Percentiles rank a stretch among this genome's conserved stretches.
These are phyloP conservation scores for Heritiera fomes DNA, from an alignment of 345 rosid genomes.

Conservation along the genomic window DNA sequence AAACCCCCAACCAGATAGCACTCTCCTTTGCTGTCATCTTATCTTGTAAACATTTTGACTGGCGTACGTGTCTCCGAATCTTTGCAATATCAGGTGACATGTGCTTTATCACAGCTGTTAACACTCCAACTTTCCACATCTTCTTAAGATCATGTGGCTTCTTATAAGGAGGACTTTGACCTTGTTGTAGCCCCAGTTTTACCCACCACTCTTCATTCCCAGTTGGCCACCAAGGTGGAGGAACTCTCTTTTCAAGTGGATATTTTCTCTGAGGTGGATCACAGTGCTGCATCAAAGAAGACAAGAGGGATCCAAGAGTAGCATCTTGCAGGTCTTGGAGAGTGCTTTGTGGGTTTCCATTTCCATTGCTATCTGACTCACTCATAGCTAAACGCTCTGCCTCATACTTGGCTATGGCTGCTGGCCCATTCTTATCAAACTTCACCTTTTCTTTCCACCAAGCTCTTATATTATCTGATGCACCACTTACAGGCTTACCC, in stretches of 20 bases:
- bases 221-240: slow-evolving; percentile 99
- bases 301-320: slow-evolving; percentile 89
- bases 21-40: slow-evolving; percentile 99
- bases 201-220: slow-evolving; percentile 98
- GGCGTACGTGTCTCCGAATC: slow-evolving; percentile 89
- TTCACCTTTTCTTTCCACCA: slow-evolving; percentile 99
- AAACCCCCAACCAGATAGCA: slow-evolving; percentile 93
- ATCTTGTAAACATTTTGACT: slow-evolving; percentile 97
- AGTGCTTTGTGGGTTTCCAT: slow-evolving; percentile 56
- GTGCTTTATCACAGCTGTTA: slow-evolving; percentile 94
- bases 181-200: slow-evolving; percentile 55
- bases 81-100: slow-evolving; percentile 97
- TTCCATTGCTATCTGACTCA: slow-evolving; percentile 58
- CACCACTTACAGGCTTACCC: slow-evolving; percentile 92
- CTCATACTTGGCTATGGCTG: slow-evolving; percentile 79
- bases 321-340: slow-evolving; percentile 98
- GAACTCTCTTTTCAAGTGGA: slow-evolving; percentile 82
- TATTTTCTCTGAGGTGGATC: slow-evolving; percentile 97
- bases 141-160: slow-evolving; percentile 98
- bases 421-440: slow-evolving; percentile 97
- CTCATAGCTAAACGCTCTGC: slow-evolving; percentile 71
- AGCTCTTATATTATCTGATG: slow-evolving; percentile 91
- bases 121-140: slow-evolving; percentile 98
- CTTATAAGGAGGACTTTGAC: slow-evolving; percentile 84
- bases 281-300: slow-evolving; percentile 98